Conservation (phyloP, 2,329 filamentous ascomycete species). For the Amauroascus verrucosus region DNA sequence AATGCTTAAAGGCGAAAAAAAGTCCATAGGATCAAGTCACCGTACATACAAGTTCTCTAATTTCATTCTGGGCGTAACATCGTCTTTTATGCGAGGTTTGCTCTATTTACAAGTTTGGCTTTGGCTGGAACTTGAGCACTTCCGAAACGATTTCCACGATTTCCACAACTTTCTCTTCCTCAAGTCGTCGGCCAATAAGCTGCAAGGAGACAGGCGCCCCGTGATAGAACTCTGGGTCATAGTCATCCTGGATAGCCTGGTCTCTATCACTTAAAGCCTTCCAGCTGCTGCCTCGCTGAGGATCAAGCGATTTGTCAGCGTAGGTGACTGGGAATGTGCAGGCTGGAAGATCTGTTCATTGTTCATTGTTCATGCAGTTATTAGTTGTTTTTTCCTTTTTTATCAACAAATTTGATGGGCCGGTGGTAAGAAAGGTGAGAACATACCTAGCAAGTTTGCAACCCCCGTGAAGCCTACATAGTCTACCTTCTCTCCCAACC, state of each 20-base stretch:
- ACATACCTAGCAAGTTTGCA: slow-evolving; percentile 23
- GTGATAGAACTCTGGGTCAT: slow-evolving; percentile 24
- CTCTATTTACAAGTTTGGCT: slow-evolving; percentile 1
- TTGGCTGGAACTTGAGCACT: slow-evolving; percentile 14
- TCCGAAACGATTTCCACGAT: slow-evolving; percentile 30
- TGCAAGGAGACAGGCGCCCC: slow-evolving; percentile 25
- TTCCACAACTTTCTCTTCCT: slow-evolving; percentile 29
- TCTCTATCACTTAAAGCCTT: slow-evolving; percentile 25
- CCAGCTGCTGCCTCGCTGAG: slow-evolving; percentile 20
- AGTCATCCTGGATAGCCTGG: slow-evolving; percentile 22
- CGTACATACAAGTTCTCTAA: not conserved
- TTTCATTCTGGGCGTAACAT: not conserved
- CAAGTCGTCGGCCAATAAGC: slow-evolving; percentile 21
- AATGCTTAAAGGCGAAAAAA: too few relatives aligned
- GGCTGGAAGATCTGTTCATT: slow-evolving; percentile 21
- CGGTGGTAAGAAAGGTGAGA: not conserved
- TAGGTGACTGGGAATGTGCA: slow-evolving; percentile 19
- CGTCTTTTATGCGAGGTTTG: not conserved
- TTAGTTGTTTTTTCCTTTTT: not conserved
- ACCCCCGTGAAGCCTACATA: slow-evolving; percentile 24
- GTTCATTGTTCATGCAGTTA: slow-evolving; percentile 12
- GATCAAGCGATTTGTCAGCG: slow-evolving; percentile 18
- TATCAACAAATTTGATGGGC: too few relatives aligned
- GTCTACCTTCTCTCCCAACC: slow-evolving; percentile 19
- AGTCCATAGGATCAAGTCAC: not conserved